phyloP scores from a whole-genome alignment of 2,329 filamentous ascomycete species.

The Fusarium poae region DNA sequence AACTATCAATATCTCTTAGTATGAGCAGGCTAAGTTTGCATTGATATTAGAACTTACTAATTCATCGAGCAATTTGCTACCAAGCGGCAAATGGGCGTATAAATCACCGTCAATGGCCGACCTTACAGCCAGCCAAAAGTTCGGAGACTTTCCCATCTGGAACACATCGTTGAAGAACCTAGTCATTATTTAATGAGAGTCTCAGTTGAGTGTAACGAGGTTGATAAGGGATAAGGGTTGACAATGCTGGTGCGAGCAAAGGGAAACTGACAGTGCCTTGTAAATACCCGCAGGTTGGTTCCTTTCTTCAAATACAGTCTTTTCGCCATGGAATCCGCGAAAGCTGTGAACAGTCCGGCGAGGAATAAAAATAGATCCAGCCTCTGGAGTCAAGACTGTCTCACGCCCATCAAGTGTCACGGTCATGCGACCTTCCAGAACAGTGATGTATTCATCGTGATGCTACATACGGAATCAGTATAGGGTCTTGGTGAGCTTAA shows the following conservation, averaged over 20 bases:
- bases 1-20: neutral
- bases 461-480: fast-evolving
- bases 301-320: neutral
- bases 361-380: neutral
- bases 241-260: fast-evolving
- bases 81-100: neutral
- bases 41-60: neutral
- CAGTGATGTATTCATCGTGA: neutral
- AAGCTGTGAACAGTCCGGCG: neutral
- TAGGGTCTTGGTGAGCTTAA: too few species aligned
- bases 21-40: fast-evolving
- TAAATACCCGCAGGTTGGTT: neutral
- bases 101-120: neutral
- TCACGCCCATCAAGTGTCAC: too few species aligned
- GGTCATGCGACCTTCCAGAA: neutral
- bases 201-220: too few species aligned
- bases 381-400: neutral
- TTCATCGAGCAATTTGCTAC: neutral
- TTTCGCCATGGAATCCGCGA: neutral
- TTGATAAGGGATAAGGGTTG: fast-evolving
- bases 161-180: neutral
- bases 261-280: neutral
- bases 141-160: neutral
- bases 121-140: neutral
- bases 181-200: neutral